A percentile compares a stretch with the other conserved stretches of the same genome.
These are phyloP conservation scores for Xylogone sp. DNA, from an alignment of 2,329 filamentous ascomycete genomes.

Conservation along the genomic window DNA sequence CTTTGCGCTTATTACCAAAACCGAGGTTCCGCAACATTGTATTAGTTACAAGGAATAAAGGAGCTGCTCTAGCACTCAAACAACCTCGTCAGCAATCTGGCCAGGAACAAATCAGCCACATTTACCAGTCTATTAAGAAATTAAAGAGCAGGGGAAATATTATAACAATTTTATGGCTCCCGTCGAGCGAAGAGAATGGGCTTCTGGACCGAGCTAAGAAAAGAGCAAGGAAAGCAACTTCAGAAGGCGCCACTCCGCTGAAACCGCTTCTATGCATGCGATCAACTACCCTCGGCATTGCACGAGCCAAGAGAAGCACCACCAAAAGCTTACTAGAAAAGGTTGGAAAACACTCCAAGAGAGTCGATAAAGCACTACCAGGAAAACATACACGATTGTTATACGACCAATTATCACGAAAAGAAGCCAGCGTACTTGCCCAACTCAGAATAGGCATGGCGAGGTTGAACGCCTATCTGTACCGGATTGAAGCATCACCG, in stretches of 20 bases:
- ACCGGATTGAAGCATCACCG: constrained; percentile 5
- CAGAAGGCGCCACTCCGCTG: constrained; percentile 6
- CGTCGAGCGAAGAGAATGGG: constrained; percentile 3
- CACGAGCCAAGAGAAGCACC: constrained; percentile 14
- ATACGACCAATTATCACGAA: constrained; percentile 12
- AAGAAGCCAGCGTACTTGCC: constrained; percentile 26
- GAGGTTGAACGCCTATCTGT: constrained; percentile 28
- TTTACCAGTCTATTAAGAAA: constrained; percentile 20
- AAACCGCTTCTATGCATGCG: constrained; percentile 1
- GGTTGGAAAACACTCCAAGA: constrained; percentile 20
- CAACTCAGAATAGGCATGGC: constrained; percentile 27
- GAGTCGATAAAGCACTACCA: constrained; percentile 24
- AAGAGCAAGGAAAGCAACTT: not conserved
- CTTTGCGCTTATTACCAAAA: constrained; percentile 13
- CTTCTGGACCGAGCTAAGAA: not conserved
- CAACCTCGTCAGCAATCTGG: constrained; percentile 18
- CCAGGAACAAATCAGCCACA: constrained; percentile 16
- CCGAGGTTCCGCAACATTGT: constrained; percentile 18
- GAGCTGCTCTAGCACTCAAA: constrained; percentile 18
- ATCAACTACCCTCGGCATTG: constrained; percentile 23
- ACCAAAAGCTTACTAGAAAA: constrained; percentile 14
- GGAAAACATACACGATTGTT: constrained; percentile 25
- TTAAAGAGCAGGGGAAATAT: constrained; percentile 17
- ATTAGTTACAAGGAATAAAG: constrained; percentile 21
- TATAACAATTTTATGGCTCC: constrained; percentile 16